A percentile compares a stretch with the other conserved stretches of the same genome.
These are phyloP conservation scores for Prunella vulgaris DNA, from an alignment of 257 asterid species.

Conservation along the genomic window DNA sequence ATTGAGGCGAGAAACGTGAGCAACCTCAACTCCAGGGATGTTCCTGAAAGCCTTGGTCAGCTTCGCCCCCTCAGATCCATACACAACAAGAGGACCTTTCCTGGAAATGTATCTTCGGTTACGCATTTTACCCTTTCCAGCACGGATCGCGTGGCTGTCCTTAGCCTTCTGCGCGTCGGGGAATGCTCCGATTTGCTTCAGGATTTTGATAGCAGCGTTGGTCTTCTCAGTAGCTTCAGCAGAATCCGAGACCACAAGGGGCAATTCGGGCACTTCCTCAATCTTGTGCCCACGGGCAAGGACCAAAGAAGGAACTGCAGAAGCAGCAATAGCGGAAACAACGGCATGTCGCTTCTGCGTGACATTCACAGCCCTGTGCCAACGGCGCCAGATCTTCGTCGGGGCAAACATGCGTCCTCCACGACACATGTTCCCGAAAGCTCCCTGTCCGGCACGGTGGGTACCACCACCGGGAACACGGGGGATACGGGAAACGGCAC, in stretches of 20 bases:
- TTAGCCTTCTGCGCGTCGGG: constrained; percentile 63
- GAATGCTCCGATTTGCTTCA: constrained; percentile 59
- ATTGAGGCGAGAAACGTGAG: constrained; percentile 57
- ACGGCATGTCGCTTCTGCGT: constrained; percentile 58
- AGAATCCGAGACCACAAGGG: constrained; percentile 48
- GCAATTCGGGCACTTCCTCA: constrained; percentile 57
- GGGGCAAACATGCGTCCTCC: constrained; percentile 80
- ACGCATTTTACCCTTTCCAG: constrained; percentile 63
- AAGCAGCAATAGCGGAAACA: constrained; percentile 59
- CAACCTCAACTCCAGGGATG: constrained; percentile 61
- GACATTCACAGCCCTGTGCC: constrained; percentile 57
- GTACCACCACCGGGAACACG: constrained; percentile 85
- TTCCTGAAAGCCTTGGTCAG: constrained; percentile 61
- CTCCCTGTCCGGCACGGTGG: constrained; percentile 76
- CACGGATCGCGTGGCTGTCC: constrained; percentile 44
- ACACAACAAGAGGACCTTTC: constrained; percentile 64
- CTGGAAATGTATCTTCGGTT: constrained; percentile 51
- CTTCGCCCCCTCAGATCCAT: constrained; percentile 62
- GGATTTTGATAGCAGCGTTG: constrained; percentile 38
- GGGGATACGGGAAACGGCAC: constrained; percentile 79
- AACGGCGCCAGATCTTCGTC: constrained; percentile 64
- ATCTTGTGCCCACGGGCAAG: constrained; percentile 55
- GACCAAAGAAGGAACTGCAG: constrained; percentile 53
- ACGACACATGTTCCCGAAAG: constrained; percentile 80
- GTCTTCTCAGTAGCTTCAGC: constrained; percentile 61